Conservation (phyloP, 2,329 filamentous ascomycete genomes). For the Lachnellula occidentalis region DNA sequence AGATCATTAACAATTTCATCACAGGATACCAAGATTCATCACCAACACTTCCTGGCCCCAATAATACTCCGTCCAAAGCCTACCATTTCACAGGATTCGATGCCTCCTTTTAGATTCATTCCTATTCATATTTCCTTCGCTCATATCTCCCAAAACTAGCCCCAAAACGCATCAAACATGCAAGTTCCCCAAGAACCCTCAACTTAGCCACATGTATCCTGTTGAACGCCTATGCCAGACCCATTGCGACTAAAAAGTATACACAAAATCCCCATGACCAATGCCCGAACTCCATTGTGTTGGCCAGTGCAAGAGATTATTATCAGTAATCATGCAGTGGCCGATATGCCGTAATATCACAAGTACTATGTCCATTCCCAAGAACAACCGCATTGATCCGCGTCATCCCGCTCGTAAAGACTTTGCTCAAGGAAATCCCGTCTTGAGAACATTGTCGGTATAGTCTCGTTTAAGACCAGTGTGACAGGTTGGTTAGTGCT, state of each 20-base stretch:
- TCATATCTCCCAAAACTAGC: too few species aligned
- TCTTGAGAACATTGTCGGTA: conserved; percentile 15
- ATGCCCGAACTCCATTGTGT: neutral
- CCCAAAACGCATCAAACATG: neutral
- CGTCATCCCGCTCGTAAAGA: neutral
- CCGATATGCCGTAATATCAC: neutral
- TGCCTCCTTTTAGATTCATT: too few species aligned
- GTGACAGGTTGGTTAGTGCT: conserved; percentile 20
- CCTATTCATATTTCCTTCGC: too few species aligned
- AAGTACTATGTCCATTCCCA: neutral
- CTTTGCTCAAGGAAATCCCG: neutral
- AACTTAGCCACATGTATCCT: neutral
- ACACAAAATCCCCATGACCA: neutral
- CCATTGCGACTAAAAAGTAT: neutral
- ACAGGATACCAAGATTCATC: neutral
- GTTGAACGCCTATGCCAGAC: neutral
- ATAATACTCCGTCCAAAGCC: neutral
- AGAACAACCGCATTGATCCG: neutral
- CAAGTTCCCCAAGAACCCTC: neutral
- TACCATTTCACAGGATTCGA: neutral
- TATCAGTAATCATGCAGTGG: neutral
- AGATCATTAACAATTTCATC: neutral
- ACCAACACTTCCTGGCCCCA: neutral
- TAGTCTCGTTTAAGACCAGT: conserved; percentile 28
- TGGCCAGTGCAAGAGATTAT: neutral